Conservation (phyloP, 805 yeast species). For the Kuraishia ogatae region DNA sequence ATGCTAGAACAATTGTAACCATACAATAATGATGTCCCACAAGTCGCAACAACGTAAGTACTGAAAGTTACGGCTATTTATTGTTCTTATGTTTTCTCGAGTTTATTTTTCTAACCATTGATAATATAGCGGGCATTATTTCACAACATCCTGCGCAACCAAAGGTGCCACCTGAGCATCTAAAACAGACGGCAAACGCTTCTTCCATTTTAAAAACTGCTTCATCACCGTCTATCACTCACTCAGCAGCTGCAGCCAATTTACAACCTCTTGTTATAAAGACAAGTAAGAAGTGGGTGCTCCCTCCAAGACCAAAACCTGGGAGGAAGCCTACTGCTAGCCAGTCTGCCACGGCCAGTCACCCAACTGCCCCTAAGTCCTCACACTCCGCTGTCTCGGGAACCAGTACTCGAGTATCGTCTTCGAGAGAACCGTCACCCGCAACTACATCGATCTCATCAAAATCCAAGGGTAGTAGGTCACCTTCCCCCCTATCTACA, state of each 20-base stretch:
- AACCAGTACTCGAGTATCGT: not conserved
- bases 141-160: not conserved
- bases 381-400: not conserved
- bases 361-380: not conserved
- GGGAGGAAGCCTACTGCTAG: conserved; percentile 41
- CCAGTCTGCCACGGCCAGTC: not conserved
- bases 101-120: not conserved
- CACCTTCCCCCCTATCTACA: not conserved
- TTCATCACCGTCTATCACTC: not conserved
- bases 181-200: not conserved
- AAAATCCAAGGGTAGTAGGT: not conserved
- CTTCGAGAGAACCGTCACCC: not conserved
- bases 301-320: conserved; percentile 80
- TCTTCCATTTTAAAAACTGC: not conserved
- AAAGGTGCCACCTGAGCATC: not conserved
- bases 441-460: not conserved
- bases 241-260: not conserved
- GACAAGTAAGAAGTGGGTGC: conserved; percentile 74
- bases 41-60: not conserved
- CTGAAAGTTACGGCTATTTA: not conserved
- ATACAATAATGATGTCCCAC: not conserved
- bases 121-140: not conserved
- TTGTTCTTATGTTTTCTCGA: no score
- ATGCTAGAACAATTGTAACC: not conserved
- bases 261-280: conserved; percentile 23